Percentiles rank a stretch among this genome's conserved stretches.
Evolutionary conservation across 306 rosid genomes (phyloP).

Genomic region (Casuarina cunninghamiana): DNA sequence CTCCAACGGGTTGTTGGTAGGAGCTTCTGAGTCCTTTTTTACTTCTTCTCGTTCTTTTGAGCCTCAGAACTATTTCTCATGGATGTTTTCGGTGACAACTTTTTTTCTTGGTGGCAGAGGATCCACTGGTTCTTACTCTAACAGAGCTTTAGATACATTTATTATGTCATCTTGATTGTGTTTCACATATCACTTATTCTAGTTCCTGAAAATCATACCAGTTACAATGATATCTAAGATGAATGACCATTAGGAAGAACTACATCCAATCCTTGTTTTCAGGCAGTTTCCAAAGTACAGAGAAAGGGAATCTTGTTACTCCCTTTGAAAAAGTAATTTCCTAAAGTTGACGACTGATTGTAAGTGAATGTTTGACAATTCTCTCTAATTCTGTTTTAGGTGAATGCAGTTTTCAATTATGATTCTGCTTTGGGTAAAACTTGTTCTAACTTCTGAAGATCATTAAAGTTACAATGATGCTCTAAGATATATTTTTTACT

Average conservation of each 20-base stretch:
- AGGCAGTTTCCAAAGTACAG: not conserved
- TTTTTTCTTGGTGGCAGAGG: not conserved
- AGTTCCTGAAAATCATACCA: not conserved
- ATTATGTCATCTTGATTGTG: not conserved
- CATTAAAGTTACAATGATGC: not conserved
- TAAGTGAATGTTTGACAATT: too few relatives aligned
- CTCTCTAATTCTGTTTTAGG: not conserved
- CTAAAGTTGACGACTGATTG: not conserved
- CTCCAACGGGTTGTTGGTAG: constrained; percentile 32
- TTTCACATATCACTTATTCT: not conserved
- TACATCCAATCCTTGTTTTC: not conserved
- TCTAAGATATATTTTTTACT: not conserved
- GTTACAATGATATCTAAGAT: not conserved
- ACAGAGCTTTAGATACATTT: too few relatives aligned
- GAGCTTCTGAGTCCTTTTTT: not conserved
- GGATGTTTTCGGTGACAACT: not conserved
- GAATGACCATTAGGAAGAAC: not conserved
- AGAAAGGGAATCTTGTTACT: not conserved
- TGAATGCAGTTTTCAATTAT: not conserved
- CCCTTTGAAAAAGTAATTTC: not conserved
- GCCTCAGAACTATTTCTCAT: not conserved
- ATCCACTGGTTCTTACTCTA: too few relatives aligned
- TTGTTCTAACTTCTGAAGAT: not conserved
- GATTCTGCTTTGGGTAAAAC: not conserved
- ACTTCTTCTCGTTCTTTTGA: not conserved